These are phyloP conservation scores for Capsicum rhomboideum DNA, from an alignment of 257 asterid species.

Conservation along the genomic window DNA sequence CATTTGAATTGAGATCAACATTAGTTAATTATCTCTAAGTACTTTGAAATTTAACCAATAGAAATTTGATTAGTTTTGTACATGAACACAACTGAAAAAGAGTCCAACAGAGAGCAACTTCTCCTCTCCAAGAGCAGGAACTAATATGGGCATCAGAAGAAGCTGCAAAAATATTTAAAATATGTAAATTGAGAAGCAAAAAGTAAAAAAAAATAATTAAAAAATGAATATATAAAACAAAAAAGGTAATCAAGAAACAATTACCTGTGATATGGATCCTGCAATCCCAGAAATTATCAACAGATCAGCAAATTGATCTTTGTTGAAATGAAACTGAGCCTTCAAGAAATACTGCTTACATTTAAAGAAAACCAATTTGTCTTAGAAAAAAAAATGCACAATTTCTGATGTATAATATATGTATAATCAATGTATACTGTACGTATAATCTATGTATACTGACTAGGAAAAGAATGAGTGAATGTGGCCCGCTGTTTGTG, in stretches of 20 bases:
- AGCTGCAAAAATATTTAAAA: slow-evolving; percentile 35
- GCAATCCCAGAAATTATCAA: slow-evolving; percentile 73
- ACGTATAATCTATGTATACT: not conserved
- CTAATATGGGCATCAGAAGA: slow-evolving; percentile 64
- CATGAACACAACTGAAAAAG: slow-evolving; percentile 50
- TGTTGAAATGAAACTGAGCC: slow-evolving; percentile 82
- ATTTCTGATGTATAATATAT: not conserved
- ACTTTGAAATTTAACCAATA: too few species aligned
- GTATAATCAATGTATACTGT: not conserved
- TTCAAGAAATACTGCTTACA: slow-evolving; percentile 71
- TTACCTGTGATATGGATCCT: slow-evolving; percentile 74
- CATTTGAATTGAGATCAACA: slow-evolving; percentile 8
- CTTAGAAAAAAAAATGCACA: not conserved
- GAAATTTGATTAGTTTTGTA: slow-evolving; percentile 8
- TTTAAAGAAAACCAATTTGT: not conserved
- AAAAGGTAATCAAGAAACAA: not conserved
- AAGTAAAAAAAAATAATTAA: too few species aligned
- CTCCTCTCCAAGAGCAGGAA: slow-evolving; percentile 68
- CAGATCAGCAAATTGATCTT: slow-evolving; percentile 85
- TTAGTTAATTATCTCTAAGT: too few species aligned
- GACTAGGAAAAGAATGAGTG: not conserved
- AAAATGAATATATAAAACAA: not conserved
- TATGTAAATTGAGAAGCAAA: not conserved
- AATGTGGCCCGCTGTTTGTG: not conserved
- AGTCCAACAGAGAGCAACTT: slow-evolving; percentile 77